phyloP scores from a whole-genome alignment of 2,329 filamentous ascomycete genomes.

The Aspergillus chevalieri region DNA sequence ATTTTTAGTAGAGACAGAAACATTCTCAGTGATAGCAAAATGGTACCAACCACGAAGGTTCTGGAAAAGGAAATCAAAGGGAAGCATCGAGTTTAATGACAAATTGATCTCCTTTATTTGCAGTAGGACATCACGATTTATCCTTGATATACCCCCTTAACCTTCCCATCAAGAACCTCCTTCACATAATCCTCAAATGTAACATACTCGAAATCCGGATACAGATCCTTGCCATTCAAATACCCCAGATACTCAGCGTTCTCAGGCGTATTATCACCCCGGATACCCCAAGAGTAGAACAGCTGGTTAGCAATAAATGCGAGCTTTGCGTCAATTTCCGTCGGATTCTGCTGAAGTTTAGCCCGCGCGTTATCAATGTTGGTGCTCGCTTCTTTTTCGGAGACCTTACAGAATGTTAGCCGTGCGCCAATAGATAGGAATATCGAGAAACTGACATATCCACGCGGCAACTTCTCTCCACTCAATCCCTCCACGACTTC shows the following conservation, averaged over 20 bases:
- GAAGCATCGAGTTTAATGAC: too few relatives aligned
- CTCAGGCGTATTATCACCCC: conserved; percentile 45
- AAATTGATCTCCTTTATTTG: too few relatives aligned
- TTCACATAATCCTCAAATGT: neutral
- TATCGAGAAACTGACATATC: conserved; percentile 14
- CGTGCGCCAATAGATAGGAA: neutral
- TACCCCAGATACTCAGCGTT: conserved; percentile 47
- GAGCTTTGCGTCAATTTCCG: neutral
- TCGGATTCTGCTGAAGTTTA: neutral
- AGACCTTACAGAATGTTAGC: neutral
- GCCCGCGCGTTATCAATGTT: neutral
- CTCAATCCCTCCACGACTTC: conserved; percentile 35
- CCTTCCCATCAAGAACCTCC: neutral
- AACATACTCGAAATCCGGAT: conserved; percentile 36
- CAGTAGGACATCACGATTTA: neutral
- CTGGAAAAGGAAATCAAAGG: too few relatives aligned
- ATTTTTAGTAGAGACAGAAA: too few relatives aligned
- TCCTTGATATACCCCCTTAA: neutral
- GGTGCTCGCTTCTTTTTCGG: neutral
- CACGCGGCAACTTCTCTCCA: conserved; percentile 36
- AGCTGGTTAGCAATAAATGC: neutral
- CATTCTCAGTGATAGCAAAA: too few relatives aligned
- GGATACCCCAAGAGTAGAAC: conserved; percentile 31
- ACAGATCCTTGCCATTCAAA: conserved; percentile 43
- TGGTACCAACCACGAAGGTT: too few relatives aligned